A percentile compares a stretch with the other conserved stretches of the same genome.
Evolutionary conservation across 805 yeast genomes (phyloP).

Genomic region (Phaffomyces thermotolerans): DNA sequence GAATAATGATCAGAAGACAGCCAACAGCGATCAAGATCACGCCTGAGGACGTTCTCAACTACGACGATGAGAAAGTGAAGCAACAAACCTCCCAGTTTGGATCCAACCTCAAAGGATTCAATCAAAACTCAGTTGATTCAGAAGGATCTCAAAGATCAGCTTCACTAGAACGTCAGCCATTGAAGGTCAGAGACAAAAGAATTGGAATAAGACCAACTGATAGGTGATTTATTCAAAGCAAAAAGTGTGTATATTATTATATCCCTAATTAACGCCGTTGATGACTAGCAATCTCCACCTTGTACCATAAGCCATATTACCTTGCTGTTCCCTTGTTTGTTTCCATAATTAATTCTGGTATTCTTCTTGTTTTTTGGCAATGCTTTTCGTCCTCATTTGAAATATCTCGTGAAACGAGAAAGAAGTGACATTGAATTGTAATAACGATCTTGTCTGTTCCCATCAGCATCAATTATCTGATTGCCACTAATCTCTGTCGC

Average conservation of each 20-base stretch:
- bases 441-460: slow-evolving; percentile 17
- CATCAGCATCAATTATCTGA: slow-evolving; percentile 1
- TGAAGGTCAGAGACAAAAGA: slow-evolving; percentile 16
- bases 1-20: slow-evolving; percentile 67
- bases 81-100: slow-evolving; percentile 2
- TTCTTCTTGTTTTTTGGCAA: too few relatives aligned
- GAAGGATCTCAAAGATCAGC: slow-evolving; percentile 9
- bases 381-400: slow-evolving; percentile 10
- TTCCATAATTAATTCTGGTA: too few relatives aligned
- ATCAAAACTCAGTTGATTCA: slow-evolving; percentile 14
- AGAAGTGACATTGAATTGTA: slow-evolving; percentile 20
- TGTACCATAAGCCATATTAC: neutral
- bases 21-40: slow-evolving; percentile 61
- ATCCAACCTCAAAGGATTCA: slow-evolving; percentile 1
- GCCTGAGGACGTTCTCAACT: slow-evolving; percentile 52
- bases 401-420: slow-evolving; percentile 19
- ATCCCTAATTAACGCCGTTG: slow-evolving; percentile 1
- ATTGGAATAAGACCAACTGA: slow-evolving; percentile 14
- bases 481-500: neutral
- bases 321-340: too few relatives aligned
- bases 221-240: neutral
- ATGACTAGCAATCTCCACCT: neutral
- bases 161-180: neutral
- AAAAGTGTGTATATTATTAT: neutral
- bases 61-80: slow-evolving; percentile 23